Evolutionary conservation across 169 alveolate species (phyloP).

Genomic region (Eimeria necatrix): DNA sequence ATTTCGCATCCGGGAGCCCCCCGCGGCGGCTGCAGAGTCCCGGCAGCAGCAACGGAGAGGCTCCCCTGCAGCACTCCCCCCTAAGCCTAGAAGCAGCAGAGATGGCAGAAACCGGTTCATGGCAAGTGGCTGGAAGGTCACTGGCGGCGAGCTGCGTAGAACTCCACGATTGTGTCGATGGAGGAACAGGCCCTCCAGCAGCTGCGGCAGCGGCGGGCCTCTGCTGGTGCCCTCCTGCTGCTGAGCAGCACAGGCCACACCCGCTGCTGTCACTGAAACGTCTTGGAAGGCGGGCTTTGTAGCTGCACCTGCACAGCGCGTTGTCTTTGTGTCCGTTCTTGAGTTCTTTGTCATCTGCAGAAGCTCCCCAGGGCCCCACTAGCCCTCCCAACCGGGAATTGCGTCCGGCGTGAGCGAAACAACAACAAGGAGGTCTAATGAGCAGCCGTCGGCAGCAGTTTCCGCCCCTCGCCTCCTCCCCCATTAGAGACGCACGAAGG

Average conservation of each 20-base stretch:
- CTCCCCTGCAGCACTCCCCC: constrained; percentile 4
- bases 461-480: not conserved
- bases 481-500: not conserved
- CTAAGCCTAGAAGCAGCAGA: not conserved
- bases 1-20: not conserved
- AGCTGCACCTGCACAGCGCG: not conserved
- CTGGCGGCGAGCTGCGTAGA: constrained; percentile 1
- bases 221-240: constrained; percentile 39
- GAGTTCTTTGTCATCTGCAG: not conserved
- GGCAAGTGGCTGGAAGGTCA: not conserved
- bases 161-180: not conserved
- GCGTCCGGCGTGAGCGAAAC: not conserved
- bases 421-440: not conserved
- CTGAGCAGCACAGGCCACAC: constrained; percentile 26
- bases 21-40: constrained; percentile 25
- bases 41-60: constrained; percentile 46
- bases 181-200: constrained; percentile 8
- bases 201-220: constrained; percentile 33
- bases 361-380: not conserved
- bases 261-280: not conserved
- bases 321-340: not conserved
- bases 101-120: not conserved
- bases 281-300: not conserved
- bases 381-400: not conserved
- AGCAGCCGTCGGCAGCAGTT: constrained; percentile 52